Evolutionary conservation across 2,329 filamentous ascomycete genomes (phyloP).

Genomic region (Coniochaeta pulveracea): DNA sequence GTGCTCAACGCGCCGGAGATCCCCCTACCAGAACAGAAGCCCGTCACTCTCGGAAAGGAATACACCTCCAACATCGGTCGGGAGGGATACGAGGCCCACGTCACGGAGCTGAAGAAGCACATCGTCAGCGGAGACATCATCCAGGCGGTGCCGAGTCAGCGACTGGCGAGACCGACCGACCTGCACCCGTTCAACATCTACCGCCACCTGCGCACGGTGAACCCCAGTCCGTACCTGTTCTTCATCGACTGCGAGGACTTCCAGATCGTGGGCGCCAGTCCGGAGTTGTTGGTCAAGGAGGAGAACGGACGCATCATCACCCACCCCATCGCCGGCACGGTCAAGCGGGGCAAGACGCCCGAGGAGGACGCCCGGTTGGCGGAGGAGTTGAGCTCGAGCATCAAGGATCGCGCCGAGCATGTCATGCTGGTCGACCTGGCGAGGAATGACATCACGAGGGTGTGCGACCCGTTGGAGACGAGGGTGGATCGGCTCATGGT

Average conservation of each 20-base stretch:
- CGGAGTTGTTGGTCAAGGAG: constrained; percentile 87
- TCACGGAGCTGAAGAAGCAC: constrained; percentile 76
- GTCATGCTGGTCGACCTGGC: constrained; percentile 97
- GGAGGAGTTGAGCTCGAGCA: constrained; percentile 60
- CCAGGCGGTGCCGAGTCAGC: constrained; percentile 90
- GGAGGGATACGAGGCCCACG: constrained; percentile 82
- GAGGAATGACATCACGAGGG: constrained; percentile 91
- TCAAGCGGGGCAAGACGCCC: constrained; percentile 69
- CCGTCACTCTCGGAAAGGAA: constrained; percentile 61
- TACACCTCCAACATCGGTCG: constrained; percentile 90
- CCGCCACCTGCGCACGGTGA: constrained; percentile 89
- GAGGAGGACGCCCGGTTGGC: constrained; percentile 77
- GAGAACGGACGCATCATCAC: constrained; percentile 83
- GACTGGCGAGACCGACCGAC: constrained; percentile 77
- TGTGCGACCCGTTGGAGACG: constrained; percentile 82
- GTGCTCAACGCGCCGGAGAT: constrained; percentile 64
- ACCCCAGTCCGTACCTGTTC: constrained; percentile 95
- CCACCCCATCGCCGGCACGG: constrained; percentile 93
- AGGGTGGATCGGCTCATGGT: constrained; percentile 91
- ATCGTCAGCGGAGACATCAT: constrained; percentile 92
- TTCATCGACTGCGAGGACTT: constrained; percentile 88
- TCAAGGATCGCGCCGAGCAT: constrained; percentile 91
- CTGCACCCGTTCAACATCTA: constrained; percentile 98
- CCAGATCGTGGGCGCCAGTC: constrained; percentile 89
- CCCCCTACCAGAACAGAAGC: constrained; percentile 64